phyloP scores from a whole-genome alignment of 2,329 filamentous ascomycete genomes.

The Penicillium frequentans region DNA sequence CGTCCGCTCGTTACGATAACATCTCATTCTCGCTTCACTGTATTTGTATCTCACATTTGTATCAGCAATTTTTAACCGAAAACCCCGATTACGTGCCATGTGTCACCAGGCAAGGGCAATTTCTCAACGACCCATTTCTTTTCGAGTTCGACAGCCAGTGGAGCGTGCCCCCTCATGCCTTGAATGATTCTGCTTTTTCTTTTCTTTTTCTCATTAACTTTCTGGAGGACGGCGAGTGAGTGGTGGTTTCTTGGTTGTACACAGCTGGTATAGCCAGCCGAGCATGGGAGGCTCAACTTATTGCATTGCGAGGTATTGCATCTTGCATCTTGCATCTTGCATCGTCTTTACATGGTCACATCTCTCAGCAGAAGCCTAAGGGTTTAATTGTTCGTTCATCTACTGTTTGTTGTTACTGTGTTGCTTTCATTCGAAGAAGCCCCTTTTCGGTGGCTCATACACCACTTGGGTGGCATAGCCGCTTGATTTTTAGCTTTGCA shows the following conservation, averaged over 20 bases:
- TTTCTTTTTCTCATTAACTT: not conserved
- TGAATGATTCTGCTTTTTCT: not conserved
- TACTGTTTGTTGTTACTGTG: constrained; percentile 10
- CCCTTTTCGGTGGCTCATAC: not conserved
- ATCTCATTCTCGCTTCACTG: constrained; percentile 14
- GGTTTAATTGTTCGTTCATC: constrained; percentile 20
- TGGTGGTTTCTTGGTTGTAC: constrained; percentile 6
- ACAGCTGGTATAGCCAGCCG: constrained; percentile 5
- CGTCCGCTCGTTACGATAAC: constrained; percentile 19
- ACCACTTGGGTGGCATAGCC: not conserved
- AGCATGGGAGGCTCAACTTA: constrained; percentile 1
- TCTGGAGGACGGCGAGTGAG: not conserved
- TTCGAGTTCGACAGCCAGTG: not conserved
- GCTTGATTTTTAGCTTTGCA: not conserved
- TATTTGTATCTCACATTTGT: constrained; percentile 21
- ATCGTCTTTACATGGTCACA: constrained; percentile 14
- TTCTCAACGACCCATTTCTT: not conserved
- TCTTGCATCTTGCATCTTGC: constrained; percentile 12
- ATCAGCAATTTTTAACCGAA: constrained; percentile 8
- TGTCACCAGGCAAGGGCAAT: constrained; percentile 5
- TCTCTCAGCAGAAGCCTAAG: constrained; percentile 19
- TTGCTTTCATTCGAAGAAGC: not conserved
- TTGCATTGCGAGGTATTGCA: constrained; percentile 1
- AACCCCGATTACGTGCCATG: not conserved
- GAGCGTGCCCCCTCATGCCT: constrained; percentile 3